Evolutionary conservation across 148 eudicot genomes (phyloP), one percentile per base, ranked within the genome.

Genomic region (Dysphania ambrosioides): DNA sequence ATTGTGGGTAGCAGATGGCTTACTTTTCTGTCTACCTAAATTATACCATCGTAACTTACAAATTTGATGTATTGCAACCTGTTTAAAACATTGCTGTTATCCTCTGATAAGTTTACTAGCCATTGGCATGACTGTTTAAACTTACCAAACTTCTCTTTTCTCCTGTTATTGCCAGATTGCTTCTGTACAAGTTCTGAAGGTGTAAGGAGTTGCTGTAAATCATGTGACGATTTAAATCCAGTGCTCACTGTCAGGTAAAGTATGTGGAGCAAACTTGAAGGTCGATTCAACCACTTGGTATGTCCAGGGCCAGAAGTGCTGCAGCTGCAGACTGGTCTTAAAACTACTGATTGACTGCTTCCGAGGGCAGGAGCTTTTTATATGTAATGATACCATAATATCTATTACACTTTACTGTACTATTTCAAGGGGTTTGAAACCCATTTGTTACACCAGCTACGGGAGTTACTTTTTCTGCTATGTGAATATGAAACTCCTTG

Each of bases 291-390:
- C 55, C 84, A 8, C 2, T 21, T n/a, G 89, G 91, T 56, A 88
- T 93, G 84, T 90, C 96, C 0, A 85, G 96, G 82, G 93, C 85
- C 70, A 93, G 93, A 76, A 93, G 97, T 79, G 89, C 92, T 76
- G 96, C n/a, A n/a, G n/a, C n/a, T n/a, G n/a, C 96, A 7, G 84
- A 93, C 59, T 93, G 93, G 90, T 88, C 97, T 23, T 84, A 89
- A 60, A 73, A 88, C 82, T 86, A 86, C 73, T 92, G 75, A 83
- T 66, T 3, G 49, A n/a, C 55, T 49, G 60, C 36, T 56, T 18
- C 58, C 21, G 58, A 19, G 21, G 26, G 49, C 51, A 8, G 51
- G 73, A 31, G 53, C 4, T 47, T 6, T 55, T 71, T 6, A 35
- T 42, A 6, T 60, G 58, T 38, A 31, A 35, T 29, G 30, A 34